Conservation (phyloP, 345 rosid species). For the Pugionium dolabratum region DNA sequence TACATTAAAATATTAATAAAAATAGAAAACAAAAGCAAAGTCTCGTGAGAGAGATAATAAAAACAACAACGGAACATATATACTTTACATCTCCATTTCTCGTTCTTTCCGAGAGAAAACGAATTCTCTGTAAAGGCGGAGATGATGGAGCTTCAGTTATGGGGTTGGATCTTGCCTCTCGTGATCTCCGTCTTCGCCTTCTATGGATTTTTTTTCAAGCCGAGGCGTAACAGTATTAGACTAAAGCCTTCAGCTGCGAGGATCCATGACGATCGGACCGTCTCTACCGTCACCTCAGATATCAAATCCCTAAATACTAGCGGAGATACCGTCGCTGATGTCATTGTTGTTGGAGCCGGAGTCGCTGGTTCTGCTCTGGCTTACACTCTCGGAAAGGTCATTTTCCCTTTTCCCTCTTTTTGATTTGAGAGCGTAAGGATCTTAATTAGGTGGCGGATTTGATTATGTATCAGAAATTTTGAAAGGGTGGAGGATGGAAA, state of each 20-base stretch:
- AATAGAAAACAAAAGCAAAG: not conserved
- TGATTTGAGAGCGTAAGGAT: constrained; percentile 16
- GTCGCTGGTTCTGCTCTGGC: constrained; percentile 80
- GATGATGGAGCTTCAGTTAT: constrained; percentile 46
- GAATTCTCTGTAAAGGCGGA: constrained; percentile 1
- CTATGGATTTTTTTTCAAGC: constrained; percentile 35
- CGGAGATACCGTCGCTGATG: constrained; percentile 45
- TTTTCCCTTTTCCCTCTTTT: not conserved
- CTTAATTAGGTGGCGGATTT: constrained; percentile 20
- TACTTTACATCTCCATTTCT: not conserved
- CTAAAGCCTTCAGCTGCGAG: constrained; percentile 3
- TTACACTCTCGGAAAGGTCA: constrained; percentile 64
- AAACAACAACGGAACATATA: not conserved
- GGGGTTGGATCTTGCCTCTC: constrained; percentile 47
- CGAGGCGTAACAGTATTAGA: constrained; percentile 25
- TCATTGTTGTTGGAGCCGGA: constrained; percentile 73
- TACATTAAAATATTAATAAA: not conserved
- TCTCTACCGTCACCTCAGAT: constrained; percentile 39
- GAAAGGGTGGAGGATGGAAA: not conserved
- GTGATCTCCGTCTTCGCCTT: constrained; percentile 42
- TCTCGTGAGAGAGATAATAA: constrained; percentile 20
- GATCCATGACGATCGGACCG: constrained; percentile 37
- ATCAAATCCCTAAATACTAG: constrained; percentile 39
- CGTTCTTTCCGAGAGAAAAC: constrained; percentile 26
- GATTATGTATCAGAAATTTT: not conserved